Base-by-base conservation (phyloP, 176 grass and related monocot genomes). In the Juncus effusus region DNA sequence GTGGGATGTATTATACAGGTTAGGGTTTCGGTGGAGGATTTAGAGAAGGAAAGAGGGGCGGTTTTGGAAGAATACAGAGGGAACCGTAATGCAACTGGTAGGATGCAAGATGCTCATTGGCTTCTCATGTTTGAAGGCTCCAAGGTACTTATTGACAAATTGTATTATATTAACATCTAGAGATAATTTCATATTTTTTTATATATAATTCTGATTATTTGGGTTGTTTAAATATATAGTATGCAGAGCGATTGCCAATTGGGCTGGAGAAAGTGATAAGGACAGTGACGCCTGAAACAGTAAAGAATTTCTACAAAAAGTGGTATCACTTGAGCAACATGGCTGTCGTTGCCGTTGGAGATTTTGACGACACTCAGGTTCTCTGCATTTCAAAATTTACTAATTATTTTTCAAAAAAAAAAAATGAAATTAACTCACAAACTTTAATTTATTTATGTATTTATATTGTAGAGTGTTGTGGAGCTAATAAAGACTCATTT, bases 31-130 rank as follows among this genome's bases (percentile, higher is more conserved):
- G 59, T 85, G 0, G 88, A 93, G 63, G 94, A 99, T 82, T 71
- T 99, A 51, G 94, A 99, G 60, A 99, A 99, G 84, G 94, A 99
- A 71, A 81, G 94, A 64, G 94, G 94, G 41, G 94, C 88, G 65
- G 94, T 99, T 53, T 42, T 99, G 60, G 94, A 99, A 85, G 94
- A 99, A 56, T 93, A 99, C 68, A 93, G 94, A 82, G 94, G 94
- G 38, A 88, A 88, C 4, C 85, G 94, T 53, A 97, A 89, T 86
- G 94, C 94, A 10, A 49, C 88, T 10, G 88, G 94, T 2, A 64
- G 88, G 55, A 99, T 99, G 94, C 89, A 99, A 77, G 94, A 99
- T 65, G 87, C 94, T 16, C 94, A 99, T 61, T 99, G 94, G 94
- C 51, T 82, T 42, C 71, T 99, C 74, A 80, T 99, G 78, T 99